Base-by-base conservation (phyloP, 371 early-diverging fungal species). In the Mucor sp. region DNA sequence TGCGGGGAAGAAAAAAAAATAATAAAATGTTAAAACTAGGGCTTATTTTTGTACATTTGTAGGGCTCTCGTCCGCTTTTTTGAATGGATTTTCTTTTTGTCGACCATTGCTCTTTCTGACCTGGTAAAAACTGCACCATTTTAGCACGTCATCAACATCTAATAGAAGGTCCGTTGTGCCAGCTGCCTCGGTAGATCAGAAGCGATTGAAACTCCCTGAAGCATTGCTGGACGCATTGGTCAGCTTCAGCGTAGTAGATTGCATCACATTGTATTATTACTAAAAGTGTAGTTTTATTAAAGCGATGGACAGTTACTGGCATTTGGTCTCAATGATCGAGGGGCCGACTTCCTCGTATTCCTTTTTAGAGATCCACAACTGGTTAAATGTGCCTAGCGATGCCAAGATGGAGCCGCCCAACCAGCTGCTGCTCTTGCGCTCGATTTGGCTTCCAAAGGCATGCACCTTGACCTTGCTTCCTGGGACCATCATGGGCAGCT, bases 341-440 rank as follows among this genome's bases (percentile, higher is more conserved):
- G 85, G 72, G 39, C 99, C 99, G 21, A 79, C 76, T 78, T 99
- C 99, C 55, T 94, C 91, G 71, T 96, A 98, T 77, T 98, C 97
- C 50, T 62, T 65, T 35, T 60, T 90, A 14, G 96, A 94, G 11
- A 99, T 90, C 99, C 99, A 99, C 64, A 98, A 86, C 80, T 96
- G 97, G 74, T 97, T 97, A 87, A 99, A 99, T 0, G 96, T 94
- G 61, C 96, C 96, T 67, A 99, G 74, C 4, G 97, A 97, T 2
- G 96, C 91, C 60, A 99, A 81, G 60, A 99, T 95, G 1, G 98
- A 98, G 4, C 99, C 98, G 63, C 99, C 99, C 30, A 97, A 87
- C 99, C 99, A 99, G 43, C 94, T 86, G 41, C 94, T 90, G 70
- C 91, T 95, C 72, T 89, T 90, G 58, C 97, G 90, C 76, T 99